phyloP scores from a whole-genome alignment of 177 flowering plant species.

The Telopea speciosissima region DNA sequence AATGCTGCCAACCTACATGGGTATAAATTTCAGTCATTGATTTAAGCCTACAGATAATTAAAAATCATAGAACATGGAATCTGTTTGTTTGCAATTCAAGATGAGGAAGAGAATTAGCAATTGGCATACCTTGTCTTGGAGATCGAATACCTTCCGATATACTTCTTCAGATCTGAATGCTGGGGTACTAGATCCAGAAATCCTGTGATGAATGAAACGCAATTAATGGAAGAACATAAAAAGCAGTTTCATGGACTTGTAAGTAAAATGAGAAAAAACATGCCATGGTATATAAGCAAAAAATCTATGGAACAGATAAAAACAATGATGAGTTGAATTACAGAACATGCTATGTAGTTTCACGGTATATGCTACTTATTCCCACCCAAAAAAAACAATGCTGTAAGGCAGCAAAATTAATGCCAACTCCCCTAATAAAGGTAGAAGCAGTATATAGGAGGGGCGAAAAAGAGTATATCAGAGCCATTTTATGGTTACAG shows the following conservation, averaged over 20 bases:
- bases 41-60: neutral
- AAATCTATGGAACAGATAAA: neutral
- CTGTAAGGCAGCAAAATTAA: no score
- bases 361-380: neutral
- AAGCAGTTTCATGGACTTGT: neutral
- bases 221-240: neutral
- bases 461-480: no score
- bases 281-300: neutral
- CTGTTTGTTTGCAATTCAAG: neutral
- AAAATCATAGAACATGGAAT: no score
- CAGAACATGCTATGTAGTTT: neutral
- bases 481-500: no score
- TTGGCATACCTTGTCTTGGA: conserved; percentile 68
- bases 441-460: no score
- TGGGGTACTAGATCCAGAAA: conserved; percentile 49
- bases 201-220: conserved; percentile 34
- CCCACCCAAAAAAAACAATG: no score
- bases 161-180: conserved; percentile 84
- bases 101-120: neutral
- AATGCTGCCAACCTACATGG: conserved; percentile 51
- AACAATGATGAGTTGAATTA: neutral
- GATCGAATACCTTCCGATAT: conserved; percentile 41
- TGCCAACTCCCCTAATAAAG: no score
- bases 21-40: neutral
- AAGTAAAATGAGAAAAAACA: neutral